Conservation (phyloP, 140 eudicot genomes). For the Oenanthe javanica region DNA sequence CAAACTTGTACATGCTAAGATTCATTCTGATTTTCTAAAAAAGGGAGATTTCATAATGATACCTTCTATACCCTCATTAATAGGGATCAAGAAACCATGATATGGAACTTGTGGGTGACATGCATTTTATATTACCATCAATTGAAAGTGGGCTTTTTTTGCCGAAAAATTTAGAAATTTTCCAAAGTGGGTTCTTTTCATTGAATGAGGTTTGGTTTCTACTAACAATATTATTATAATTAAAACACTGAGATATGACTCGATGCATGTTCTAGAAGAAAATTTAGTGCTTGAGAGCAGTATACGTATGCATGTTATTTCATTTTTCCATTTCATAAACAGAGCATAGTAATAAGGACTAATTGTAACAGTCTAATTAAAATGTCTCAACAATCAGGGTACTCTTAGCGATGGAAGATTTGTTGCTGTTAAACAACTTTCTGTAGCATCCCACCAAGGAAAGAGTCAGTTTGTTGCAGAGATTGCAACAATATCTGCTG, state of each 20-base stretch:
- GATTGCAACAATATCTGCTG: conserved; percentile 77
- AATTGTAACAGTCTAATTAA: neutral
- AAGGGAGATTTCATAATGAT: no score
- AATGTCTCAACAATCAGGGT: conserved; percentile 31
- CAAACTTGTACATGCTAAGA: neutral
- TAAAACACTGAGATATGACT: neutral
- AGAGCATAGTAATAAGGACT: neutral
- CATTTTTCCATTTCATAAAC: no score
- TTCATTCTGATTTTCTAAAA: no score
- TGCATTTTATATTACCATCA: neutral
- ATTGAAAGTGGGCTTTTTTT: neutral
- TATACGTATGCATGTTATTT: neutral
- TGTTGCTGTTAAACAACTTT: conserved; percentile 65
- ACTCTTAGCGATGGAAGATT: conserved; percentile 52
- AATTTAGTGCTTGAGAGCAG: neutral
- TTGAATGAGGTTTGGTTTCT: no score
- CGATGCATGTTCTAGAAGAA: neutral
- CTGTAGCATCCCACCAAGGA: conserved; percentile 56
- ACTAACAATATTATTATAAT: no score
- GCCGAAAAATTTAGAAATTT: no score
- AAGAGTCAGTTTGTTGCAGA: conserved; percentile 77
- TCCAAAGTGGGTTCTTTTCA: no score
- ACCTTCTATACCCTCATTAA: no score
- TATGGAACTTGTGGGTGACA: neutral
- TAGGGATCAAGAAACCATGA: no score